Percentiles rank a stretch among this genome's conserved stretches.
phyloP scores from a whole-genome alignment of 73 alveolate species.

The Paramecium primaurelia region DNA sequence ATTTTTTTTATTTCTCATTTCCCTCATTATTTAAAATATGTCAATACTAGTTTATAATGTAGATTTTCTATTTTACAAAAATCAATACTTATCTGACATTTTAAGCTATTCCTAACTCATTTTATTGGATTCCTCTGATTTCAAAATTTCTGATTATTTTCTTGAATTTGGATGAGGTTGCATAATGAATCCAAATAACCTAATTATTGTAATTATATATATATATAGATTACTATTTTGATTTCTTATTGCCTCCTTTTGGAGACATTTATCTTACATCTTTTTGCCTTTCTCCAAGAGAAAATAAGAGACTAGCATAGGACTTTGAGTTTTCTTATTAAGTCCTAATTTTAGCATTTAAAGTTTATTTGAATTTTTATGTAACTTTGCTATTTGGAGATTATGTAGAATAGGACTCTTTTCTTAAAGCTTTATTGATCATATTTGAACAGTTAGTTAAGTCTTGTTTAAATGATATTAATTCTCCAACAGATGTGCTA shows the following conservation, averaged over 20 bases:
- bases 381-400: constrained; percentile 27
- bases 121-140: constrained; percentile 31
- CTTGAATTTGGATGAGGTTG: constrained; percentile 7
- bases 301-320: constrained; percentile 27
- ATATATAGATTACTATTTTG: not conserved
- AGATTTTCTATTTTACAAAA: not conserved
- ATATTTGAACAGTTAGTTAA: constrained; percentile 24
- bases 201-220: not conserved
- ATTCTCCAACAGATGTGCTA: constrained; percentile 18
- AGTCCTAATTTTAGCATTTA: not conserved
- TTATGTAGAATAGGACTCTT: constrained; percentile 18
- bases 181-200: not conserved
- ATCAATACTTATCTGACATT: not conserved
- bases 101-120: not conserved
- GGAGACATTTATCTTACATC: not conserved
- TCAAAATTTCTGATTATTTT: constrained; percentile 21
- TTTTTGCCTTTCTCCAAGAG: not conserved
- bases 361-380: not conserved
- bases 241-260: not conserved
- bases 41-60: not conserved
- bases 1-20: not conserved
- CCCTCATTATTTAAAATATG: constrained; percentile 4
- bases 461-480: not conserved
- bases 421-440: not conserved
- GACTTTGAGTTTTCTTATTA: not conserved